Evolutionary conservation across 108 stramenopile species (phyloP).

Genomic region (Cyclotella distinguenda): DNA sequence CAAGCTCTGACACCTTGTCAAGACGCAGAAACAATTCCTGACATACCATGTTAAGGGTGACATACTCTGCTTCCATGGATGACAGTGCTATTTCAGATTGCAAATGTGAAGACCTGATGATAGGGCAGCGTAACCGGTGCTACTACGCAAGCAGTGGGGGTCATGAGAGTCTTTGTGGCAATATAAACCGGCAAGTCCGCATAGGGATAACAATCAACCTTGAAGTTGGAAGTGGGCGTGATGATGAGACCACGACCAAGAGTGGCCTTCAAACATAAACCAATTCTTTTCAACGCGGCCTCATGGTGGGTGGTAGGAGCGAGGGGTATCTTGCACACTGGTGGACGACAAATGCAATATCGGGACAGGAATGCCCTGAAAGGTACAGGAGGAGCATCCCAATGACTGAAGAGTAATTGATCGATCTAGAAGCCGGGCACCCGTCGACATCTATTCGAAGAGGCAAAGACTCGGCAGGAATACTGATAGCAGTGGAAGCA

Average conservation of each 20-base stretch:
- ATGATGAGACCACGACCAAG: slow-evolving; percentile 29
- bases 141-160: slow-evolving; percentile 41
- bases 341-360: slow-evolving; percentile 45
- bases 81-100: slow-evolving; percentile 52
- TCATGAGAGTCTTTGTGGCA: slow-evolving; percentile 27
- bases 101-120: slow-evolving; percentile 46
- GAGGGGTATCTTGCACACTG: slow-evolving; percentile 25
- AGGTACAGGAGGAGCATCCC: slow-evolving; percentile 59
- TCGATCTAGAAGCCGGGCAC: neutral
- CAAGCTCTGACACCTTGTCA: slow-evolving; percentile 12
- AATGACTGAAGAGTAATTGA: slow-evolving; percentile 21
- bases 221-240: slow-evolving; percentile 1
- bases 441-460: slow-evolving; percentile 22
- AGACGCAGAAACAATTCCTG: slow-evolving; percentile 39
- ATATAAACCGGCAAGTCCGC: slow-evolving; percentile 45
- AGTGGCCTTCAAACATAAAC: neutral
- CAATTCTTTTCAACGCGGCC: neutral
- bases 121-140: slow-evolving; percentile 52
- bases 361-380: slow-evolving; percentile 23
- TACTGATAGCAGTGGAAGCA: too few relatives aligned
- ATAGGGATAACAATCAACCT: slow-evolving; percentile 39
- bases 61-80: slow-evolving; percentile 58
- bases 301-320: neutral
- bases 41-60: slow-evolving; percentile 33
- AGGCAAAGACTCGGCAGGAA: neutral